Base-by-base conservation (phyloP, 352 stramenopile species). In the Saprolegnia parasitica region DNA sequence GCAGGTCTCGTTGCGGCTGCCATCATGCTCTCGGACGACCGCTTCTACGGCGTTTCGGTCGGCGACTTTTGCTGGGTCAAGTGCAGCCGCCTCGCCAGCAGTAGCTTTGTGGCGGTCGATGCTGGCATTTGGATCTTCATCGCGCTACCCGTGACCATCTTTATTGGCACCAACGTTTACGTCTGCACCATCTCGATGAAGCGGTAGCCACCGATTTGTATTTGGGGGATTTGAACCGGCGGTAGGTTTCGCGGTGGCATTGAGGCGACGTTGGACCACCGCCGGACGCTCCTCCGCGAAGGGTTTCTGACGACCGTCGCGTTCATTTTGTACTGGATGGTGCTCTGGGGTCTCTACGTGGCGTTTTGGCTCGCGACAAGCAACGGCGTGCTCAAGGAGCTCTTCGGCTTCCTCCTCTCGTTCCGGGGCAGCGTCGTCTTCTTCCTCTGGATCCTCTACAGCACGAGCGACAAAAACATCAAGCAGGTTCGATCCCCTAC, bases 51-150 rank as follows among this genome's bases (percentile, higher is more conserved):
- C 6, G 76, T 89, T 4, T 83, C 79, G 16, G 82, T 90, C 16
- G 81, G 81, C 9, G 76, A 81, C 57, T 90, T 91, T 60, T 91
- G 84, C 61, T 91, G 84, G 84, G 78, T 91, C 68, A 83, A 81
- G 13, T 78, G 80, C 10, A 74, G 77, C 50, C 73, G 71, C 15
- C 76, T 81, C 20, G 71, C 78, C 21, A 67, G 81, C 21, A 80
- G 77, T 42, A 76, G 71, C 24, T 67, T 76, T 23, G 75, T 62
- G 26, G 73, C 78, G 16, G 66, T 71, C 6, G 72, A 73, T 32
- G 73, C 71, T 29, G 76, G 81, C 23, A 81, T 90, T 23, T 88
- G 81, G 81, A 72, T 91, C 11, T 91, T 91, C 60, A 85, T 91
- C 70, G 77, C 88, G 32, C 71, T 76, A 1, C 84, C 84, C 1